phyloP scores from a whole-genome alignment of 805 yeast species.

The Ascoidea tarda region DNA sequence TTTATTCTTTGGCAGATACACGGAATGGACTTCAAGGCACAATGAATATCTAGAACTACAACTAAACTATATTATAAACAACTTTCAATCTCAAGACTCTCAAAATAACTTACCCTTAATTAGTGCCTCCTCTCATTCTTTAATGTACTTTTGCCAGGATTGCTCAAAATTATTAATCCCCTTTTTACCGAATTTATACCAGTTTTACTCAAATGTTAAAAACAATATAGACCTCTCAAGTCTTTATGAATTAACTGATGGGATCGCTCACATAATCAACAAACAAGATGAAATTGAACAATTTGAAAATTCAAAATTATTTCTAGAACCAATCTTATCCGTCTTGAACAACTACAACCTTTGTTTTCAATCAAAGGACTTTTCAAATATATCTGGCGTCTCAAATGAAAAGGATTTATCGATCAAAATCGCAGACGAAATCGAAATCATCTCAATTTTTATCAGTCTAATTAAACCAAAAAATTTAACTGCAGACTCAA shows the following conservation, averaged over 20 bases:
- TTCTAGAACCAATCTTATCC: slow-evolving; percentile 51
- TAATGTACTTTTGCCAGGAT: slow-evolving; percentile 90
- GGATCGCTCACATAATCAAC: slow-evolving; percentile 70
- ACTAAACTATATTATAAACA: slow-evolving; percentile 68
- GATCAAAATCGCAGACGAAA: slow-evolving; percentile 49
- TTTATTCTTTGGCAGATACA: slow-evolving; percentile 86
- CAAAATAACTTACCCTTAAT: slow-evolving; percentile 12
- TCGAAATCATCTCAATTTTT: slow-evolving; percentile 55
- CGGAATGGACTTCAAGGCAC: slow-evolving; percentile 87
- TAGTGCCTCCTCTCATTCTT: slow-evolving; percentile 83
- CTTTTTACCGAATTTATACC: slow-evolving; percentile 61
- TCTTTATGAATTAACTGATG: slow-evolving; percentile 72
- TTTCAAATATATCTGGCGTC: slow-evolving; percentile 13
- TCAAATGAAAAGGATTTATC: slow-evolving; percentile 19
- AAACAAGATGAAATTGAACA: slow-evolving; percentile 37
- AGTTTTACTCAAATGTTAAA: slow-evolving; percentile 47
- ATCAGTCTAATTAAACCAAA: slow-evolving; percentile 39
- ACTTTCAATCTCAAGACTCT: slow-evolving; percentile 32
- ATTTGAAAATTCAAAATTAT: slow-evolving; percentile 40
- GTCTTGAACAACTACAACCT: slow-evolving; percentile 21
- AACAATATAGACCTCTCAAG: slow-evolving; percentile 43
- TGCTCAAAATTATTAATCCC: slow-evolving; percentile 54
- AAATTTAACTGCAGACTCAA: slow-evolving; percentile 15
- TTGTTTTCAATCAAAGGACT: slow-evolving; percentile 11
- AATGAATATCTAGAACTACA: slow-evolving; percentile 74